phyloP scores from a whole-genome alignment of 2,329 filamentous ascomycete species.

The Aquanectria penicillioides region DNA sequence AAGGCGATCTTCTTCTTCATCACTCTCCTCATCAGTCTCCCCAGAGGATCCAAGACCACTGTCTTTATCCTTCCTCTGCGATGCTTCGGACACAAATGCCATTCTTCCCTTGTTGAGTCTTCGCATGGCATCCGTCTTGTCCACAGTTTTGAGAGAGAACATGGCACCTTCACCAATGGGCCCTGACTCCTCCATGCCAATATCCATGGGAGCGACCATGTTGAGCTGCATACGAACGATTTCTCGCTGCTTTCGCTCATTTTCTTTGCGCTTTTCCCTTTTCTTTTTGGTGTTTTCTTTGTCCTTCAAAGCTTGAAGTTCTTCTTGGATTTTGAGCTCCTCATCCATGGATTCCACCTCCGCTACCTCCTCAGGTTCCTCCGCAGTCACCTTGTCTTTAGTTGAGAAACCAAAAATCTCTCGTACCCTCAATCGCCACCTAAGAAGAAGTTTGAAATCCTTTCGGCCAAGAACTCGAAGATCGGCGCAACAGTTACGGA shows the following conservation, averaged over 20 bases:
- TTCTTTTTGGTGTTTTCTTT: constrained; percentile 81
- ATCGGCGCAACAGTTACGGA: constrained; percentile 81
- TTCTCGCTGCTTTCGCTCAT: constrained; percentile 93
- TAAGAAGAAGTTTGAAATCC: constrained; percentile 89
- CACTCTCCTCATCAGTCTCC: constrained; percentile 70
- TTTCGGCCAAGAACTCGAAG: constrained; percentile 91
- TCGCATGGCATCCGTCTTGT: constrained; percentile 76
- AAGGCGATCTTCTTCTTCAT: constrained; percentile 83
- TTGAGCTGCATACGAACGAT: constrained; percentile 97
- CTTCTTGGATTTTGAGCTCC: constrained; percentile 88
- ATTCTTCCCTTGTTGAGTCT: constrained; percentile 78
- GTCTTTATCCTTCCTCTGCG: constrained; percentile 66
- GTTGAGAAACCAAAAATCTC: constrained; percentile 89
- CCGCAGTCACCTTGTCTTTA: constrained; percentile 69
- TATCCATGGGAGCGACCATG: constrained; percentile 96
- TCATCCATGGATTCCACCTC: constrained; percentile 93
- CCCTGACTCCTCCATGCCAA: constrained; percentile 88
- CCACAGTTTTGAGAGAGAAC: constrained; percentile 85
- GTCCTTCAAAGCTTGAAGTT: constrained; percentile 84
- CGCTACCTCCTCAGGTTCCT: constrained; percentile 74
- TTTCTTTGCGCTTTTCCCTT: constrained; percentile 85
- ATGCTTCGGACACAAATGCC: constrained; percentile 69
- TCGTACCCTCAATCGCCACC: constrained; percentile 88
- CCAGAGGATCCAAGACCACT: constrained; percentile 65
- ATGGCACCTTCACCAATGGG: constrained; percentile 83